Conservation (phyloP, 2,329 filamentous ascomycete species). For the Magnaporthiopsis rhizophila region DNA sequence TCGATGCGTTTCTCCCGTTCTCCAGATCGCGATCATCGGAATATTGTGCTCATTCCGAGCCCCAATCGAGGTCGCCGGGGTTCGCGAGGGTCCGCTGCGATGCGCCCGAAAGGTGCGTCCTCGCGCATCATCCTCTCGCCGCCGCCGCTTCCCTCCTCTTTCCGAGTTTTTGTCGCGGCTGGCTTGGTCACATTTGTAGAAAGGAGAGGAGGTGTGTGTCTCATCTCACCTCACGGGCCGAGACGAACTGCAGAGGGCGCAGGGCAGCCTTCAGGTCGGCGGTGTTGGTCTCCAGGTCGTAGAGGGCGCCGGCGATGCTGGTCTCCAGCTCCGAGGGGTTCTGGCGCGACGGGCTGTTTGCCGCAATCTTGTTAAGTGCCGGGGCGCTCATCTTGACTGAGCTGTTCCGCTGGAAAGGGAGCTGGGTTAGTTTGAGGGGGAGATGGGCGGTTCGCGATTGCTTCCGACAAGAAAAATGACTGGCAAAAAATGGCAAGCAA, state of each 20-base stretch:
- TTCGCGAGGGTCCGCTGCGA: slow-evolving; percentile 1
- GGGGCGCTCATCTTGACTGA: slow-evolving; percentile 49
- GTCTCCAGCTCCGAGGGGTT: slow-evolving; percentile 97
- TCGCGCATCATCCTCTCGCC: slow-evolving; percentile 1
- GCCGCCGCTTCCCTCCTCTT: slow-evolving; percentile 1
- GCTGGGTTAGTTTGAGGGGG: slow-evolving; percentile 9
- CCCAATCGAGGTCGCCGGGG: slow-evolving; percentile 6
- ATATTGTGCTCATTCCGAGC: slow-evolving; percentile 9
- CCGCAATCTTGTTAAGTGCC: slow-evolving; percentile 95
- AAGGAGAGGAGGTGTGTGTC: slow-evolving; percentile 17
- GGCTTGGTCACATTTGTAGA: slow-evolving; percentile 4
- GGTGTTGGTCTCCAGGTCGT: slow-evolving; percentile 99
- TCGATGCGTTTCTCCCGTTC: slow-evolving; percentile 4
- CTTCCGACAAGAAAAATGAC: background rate
- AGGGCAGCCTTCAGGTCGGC: slow-evolving; percentile 94
- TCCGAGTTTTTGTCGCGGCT: background rate
- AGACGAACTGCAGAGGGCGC: slow-evolving; percentile 96
- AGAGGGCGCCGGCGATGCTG: slow-evolving; percentile 93
- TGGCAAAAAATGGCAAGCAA: slow-evolving; percentile 1
- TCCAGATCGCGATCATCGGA: slow-evolving; percentile 8
- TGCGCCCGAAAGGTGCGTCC: background rate
- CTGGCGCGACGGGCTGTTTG: slow-evolving; percentile 92
- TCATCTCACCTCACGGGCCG: slow-evolving; percentile 93
- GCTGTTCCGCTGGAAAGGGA: slow-evolving; percentile 12
- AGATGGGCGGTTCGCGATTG: slow-evolving; percentile 8